These are phyloP conservation scores for Globisporangium cederbergense DNA, from an alignment of 352 stramenopile genomes.

Conservation along the genomic window DNA sequence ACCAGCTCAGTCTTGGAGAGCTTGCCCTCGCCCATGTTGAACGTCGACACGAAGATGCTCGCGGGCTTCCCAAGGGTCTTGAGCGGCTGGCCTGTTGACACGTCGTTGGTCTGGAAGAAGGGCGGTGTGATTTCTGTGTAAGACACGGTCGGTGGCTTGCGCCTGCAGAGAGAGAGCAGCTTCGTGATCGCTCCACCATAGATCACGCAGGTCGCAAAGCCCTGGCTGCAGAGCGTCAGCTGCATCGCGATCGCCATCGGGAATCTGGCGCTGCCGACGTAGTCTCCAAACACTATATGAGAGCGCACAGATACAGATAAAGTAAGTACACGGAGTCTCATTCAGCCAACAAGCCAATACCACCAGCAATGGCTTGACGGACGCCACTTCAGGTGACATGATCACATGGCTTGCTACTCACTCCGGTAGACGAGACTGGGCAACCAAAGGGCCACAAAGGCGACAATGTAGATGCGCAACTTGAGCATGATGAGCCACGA, in stretches of 20 bases:
- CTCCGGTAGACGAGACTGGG: slow-evolving; percentile 59
- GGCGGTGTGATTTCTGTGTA: slow-evolving; percentile 38
- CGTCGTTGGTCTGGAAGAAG: slow-evolving; percentile 21
- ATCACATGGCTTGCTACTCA: slow-evolving; percentile 22
- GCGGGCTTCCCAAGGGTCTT: slow-evolving; percentile 46
- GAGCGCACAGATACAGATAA: neutral
- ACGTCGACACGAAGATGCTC: slow-evolving; percentile 78
- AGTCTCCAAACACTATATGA: slow-evolving; percentile 42
- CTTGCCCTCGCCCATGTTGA: slow-evolving; percentile 79
- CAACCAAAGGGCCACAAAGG: slow-evolving; percentile 68
- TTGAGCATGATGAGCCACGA: slow-evolving; percentile 56
- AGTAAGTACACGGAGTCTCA: neutral
- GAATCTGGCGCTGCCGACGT: slow-evolving; percentile 43
- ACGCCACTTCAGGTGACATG: neutral
- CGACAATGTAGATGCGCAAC: slow-evolving; percentile 67
- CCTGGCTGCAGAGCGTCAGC: slow-evolving; percentile 53
- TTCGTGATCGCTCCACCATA: slow-evolving; percentile 52
- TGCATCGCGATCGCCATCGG: slow-evolving; percentile 63
- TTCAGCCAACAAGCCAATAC: neutral
- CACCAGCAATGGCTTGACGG: neutral
- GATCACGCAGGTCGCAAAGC: slow-evolving; percentile 61
- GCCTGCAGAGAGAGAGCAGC: slow-evolving; percentile 28
- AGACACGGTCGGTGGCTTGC: slow-evolving; percentile 16
- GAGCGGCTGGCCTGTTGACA: slow-evolving; percentile 13
- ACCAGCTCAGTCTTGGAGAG: slow-evolving; percentile 47